Evolutionary conservation across 2,329 filamentous ascomycete genomes (phyloP).

Genomic region (Xylariaceae sp.): DNA sequence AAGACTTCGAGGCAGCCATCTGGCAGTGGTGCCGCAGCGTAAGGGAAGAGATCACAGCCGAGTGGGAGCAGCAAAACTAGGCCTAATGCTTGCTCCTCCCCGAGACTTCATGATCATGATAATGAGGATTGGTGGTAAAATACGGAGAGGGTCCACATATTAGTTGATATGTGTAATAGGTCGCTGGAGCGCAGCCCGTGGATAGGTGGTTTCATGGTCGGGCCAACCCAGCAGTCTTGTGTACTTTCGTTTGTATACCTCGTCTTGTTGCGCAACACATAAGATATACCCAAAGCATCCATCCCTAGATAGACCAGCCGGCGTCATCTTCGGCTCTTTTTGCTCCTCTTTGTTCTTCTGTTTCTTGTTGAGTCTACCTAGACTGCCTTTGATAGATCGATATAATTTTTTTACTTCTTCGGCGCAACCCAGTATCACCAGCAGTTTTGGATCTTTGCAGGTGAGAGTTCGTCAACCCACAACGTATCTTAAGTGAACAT

Average conservation of each 20-base stretch:
- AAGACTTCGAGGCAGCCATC: conserved; percentile 75
- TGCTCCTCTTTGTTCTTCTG: background rate
- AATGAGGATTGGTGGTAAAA: conserved; percentile 16
- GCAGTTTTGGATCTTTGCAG: background rate
- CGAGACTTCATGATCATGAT: conserved; percentile 17
- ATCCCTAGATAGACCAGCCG: background rate
- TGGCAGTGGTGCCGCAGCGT: conserved; percentile 78
- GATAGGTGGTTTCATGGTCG: conserved; percentile 2
- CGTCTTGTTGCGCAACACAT: conserved; percentile 6
- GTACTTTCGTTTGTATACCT: conserved; percentile 14
- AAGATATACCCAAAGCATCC: conserved; percentile 15
- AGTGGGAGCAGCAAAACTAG: conserved; percentile 39
- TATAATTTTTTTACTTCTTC: background rate
- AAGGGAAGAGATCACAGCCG: conserved; percentile 73
- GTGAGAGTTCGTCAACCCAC: background rate
- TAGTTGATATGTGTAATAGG: conserved; percentile 6
- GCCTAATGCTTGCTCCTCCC: conserved; percentile 1
- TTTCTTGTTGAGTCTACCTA: background rate
- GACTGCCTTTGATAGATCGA: background rate
- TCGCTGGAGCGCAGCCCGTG: background rate
- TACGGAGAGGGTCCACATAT: conserved; percentile 5
- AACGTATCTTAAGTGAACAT: background rate
- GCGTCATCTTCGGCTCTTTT: conserved; percentile 1
- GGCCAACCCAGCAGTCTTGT: conserved; percentile 2
- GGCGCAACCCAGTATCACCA: background rate